phyloP scores from a whole-genome alignment of 805 yeast genomes.

The Sugiyamaella boreocaroliniensis region DNA sequence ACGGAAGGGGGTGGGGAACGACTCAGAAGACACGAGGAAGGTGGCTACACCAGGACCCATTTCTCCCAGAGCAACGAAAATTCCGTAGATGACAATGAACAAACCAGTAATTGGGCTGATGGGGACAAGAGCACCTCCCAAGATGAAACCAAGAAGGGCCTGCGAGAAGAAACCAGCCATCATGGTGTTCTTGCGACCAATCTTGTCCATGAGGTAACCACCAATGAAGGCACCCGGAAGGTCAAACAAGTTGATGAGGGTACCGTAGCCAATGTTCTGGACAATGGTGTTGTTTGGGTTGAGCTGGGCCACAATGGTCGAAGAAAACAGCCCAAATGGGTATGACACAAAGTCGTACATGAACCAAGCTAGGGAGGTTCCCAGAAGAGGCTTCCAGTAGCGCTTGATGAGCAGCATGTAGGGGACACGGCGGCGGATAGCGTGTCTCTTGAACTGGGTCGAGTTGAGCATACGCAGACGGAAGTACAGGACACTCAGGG shows the following conservation, averaged over 20 bases:
- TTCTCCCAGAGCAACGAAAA: conserved; percentile 81
- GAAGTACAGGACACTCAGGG: conserved; percentile 66
- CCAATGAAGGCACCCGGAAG: conserved; percentile 87
- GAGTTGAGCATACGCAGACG: conserved; percentile 73
- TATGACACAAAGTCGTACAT: conserved; percentile 82
- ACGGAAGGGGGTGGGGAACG: conserved; percentile 78
- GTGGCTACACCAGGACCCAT: conserved; percentile 92
- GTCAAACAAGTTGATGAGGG: conserved; percentile 79
- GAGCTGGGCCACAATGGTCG: conserved; percentile 59
- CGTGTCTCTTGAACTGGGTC: conserved; percentile 59
- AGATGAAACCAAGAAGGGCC: conserved; percentile 70
- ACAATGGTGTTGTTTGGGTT: conserved; percentile 54
- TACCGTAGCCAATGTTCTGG: conserved; percentile 85
- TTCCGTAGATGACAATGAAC: conserved; percentile 81
- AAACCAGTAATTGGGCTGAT: conserved; percentile 61
- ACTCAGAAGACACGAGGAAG: conserved; percentile 81
- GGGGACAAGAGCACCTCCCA: conserved; percentile 62
- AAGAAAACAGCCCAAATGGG: conserved; percentile 80
- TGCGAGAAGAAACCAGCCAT: conserved; percentile 62
- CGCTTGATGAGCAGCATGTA: conserved; percentile 62
- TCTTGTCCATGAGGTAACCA: conserved; percentile 70
- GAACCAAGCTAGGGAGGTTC: conserved; percentile 81
- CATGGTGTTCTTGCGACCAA: conserved; percentile 82
- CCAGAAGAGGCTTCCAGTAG: conserved; percentile 71
- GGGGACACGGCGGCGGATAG: conserved; percentile 63